Percentiles rank a stretch among this genome's conserved stretches.
Evolutionary conservation across 2,329 filamentous ascomycete species (phyloP).

Genomic region (Xylaria sp.): DNA sequence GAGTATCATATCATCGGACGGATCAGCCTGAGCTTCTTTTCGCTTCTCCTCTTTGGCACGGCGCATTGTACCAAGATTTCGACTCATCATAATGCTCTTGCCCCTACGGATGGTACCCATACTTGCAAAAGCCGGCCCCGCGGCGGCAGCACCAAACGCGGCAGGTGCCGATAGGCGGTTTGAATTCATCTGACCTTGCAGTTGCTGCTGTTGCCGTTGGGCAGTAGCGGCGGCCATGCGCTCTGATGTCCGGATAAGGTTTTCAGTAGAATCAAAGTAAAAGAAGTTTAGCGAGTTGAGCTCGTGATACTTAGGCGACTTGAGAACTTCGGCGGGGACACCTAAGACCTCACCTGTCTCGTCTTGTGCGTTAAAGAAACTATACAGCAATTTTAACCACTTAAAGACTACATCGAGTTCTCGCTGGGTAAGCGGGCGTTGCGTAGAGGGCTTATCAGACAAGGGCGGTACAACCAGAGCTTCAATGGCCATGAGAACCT

Average conservation of each 20-base stretch:
- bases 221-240: constrained; percentile 91
- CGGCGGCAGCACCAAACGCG: constrained; percentile 55
- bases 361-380: constrained; percentile 94
- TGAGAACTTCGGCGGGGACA: constrained; percentile 89
- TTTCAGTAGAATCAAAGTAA: constrained; percentile 93
- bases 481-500: constrained; percentile 92
- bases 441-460: constrained; percentile 91
- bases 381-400: constrained; percentile 90
- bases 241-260: constrained; percentile 93
- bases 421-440: constrained; percentile 83
- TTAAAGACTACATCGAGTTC: constrained; percentile 95
- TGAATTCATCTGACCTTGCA: constrained; percentile 60
- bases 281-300: constrained; percentile 97
- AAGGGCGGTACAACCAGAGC: constrained; percentile 89
- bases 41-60: constrained; percentile 96
- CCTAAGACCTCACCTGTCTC: constrained; percentile 86
- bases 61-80: constrained; percentile 95
- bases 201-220: constrained; percentile 77
- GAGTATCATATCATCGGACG: constrained; percentile 97
- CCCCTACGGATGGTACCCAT: constrained; percentile 74
- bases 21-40: constrained; percentile 94
- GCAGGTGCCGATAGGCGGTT: constrained; percentile 77
- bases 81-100: constrained; percentile 90
- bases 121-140: constrained; percentile 67
- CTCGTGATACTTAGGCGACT: constrained; percentile 98